Evolutionary conservation across 202 grass and related monocot genomes (phyloP).

Genomic region (Saccharum hybrid): DNA sequence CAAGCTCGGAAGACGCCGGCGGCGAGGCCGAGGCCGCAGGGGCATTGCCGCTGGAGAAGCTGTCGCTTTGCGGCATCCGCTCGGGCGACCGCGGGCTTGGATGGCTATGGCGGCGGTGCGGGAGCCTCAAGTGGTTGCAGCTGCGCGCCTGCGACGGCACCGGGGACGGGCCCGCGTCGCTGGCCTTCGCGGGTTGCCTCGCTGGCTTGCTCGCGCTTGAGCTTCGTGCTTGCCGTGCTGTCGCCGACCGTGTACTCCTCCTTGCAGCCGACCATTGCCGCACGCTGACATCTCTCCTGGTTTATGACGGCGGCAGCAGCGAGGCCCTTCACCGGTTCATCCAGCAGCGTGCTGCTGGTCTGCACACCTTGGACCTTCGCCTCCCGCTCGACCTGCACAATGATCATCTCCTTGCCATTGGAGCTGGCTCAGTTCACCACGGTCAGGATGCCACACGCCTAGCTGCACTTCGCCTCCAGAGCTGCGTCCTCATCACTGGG

Average conservation of each 20-base stretch:
- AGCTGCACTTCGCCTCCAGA: constrained; percentile 73
- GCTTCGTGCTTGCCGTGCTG: constrained; percentile 78
- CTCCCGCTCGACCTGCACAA: constrained; percentile 92
- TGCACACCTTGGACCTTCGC: constrained; percentile 85
- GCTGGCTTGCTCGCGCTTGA: constrained; percentile 64
- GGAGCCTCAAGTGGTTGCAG: no score
- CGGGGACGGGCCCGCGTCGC: background rate
- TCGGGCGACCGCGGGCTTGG: no score
- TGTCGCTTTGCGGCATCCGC: no score
- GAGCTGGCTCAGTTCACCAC: constrained; percentile 18
- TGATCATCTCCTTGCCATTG: constrained; percentile 80
- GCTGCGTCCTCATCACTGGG: constrained; percentile 86
- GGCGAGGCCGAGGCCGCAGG: no score
- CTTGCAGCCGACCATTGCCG: constrained; percentile 68
- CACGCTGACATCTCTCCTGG: constrained; percentile 63
- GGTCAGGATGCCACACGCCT: constrained; percentile 26
- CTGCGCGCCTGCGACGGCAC: no score
- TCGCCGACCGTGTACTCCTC: constrained; percentile 83
- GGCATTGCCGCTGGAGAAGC: no score
- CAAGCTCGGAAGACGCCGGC: no score
- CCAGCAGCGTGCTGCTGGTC: constrained; percentile 60
- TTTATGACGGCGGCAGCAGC: constrained; percentile 77
- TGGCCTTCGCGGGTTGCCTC: constrained; percentile 58
- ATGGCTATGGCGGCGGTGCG: no score
- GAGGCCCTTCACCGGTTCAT: constrained; percentile 83